Percentiles rank a stretch among this genome's conserved stretches.
Conservation (phyloP, 306 rosid species). For the Luffa acutangula region DNA sequence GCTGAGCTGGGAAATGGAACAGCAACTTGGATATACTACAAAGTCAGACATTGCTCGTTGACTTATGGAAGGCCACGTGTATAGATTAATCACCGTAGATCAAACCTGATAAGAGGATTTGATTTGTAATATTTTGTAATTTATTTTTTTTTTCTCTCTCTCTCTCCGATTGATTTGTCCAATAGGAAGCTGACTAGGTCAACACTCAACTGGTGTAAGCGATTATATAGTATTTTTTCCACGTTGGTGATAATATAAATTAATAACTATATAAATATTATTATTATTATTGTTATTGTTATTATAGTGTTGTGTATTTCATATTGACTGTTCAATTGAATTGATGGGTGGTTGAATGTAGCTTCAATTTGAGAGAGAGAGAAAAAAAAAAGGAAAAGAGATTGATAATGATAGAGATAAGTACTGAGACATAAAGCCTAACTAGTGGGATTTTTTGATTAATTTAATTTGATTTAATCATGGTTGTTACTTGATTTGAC, state of each 20-base stretch:
- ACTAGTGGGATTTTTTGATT: background rate
- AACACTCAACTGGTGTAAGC: background rate
- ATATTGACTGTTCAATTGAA: slow-evolving; percentile 5
- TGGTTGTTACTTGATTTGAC: background rate
- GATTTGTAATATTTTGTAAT: background rate
- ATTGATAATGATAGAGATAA: slow-evolving; percentile 13
- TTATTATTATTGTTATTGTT: background rate
- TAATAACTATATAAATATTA: slow-evolving; percentile 10
- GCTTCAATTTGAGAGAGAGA: too few species aligned
- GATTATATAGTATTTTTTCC: slow-evolving; percentile 16
- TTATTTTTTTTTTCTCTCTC: background rate
- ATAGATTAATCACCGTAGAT: slow-evolving; percentile 23
- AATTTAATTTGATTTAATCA: background rate
- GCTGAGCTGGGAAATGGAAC: slow-evolving; percentile 89
- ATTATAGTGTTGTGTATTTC: background rate
- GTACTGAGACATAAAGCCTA: background rate
- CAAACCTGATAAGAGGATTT: background rate
- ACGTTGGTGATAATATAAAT: slow-evolving; percentile 27
- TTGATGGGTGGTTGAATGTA: slow-evolving; percentile 31
- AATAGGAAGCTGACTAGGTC: slow-evolving; percentile 20
- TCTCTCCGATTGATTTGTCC: slow-evolving; percentile 13
- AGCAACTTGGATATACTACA: slow-evolving; percentile 50
- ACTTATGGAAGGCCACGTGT: background rate
- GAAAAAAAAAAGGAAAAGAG: background rate
- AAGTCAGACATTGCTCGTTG: slow-evolving; percentile 78